These are phyloP conservation scores for Tephrocybe sp. DNA, from an alignment of 768 basidiomycete genomes.

Conservation along the genomic window DNA sequence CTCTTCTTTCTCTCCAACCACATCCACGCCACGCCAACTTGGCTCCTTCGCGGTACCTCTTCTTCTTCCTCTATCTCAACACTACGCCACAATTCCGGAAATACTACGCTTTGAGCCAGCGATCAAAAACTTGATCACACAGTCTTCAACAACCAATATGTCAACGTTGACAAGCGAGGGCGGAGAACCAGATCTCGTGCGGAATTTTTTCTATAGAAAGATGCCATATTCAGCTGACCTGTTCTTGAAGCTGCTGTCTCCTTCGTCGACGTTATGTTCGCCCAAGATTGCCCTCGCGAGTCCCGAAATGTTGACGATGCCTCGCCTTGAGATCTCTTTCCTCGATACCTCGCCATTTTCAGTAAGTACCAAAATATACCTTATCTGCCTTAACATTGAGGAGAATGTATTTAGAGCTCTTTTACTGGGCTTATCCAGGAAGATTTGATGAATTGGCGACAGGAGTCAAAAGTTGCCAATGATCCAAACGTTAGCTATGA, in stretches of 20 bases:
- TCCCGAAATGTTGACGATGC: conserved; percentile 3
- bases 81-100: background rate
- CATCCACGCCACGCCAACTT: too few relatives aligned
- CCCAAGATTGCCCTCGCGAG: background rate
- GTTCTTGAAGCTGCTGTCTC: conserved; percentile 11
- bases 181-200: conserved; percentile 3
- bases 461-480: conserved; percentile 1
- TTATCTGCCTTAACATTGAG: background rate
- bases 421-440: conserved; percentile 16
- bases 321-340: conserved; percentile 14
- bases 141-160: background rate
- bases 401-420: conserved; percentile 4
- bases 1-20: background rate
- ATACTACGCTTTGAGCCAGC: too few relatives aligned
- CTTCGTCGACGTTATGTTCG: conserved; percentile 14
- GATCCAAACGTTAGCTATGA: conserved; percentile 36
- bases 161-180: background rate
- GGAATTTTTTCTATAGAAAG: background rate
- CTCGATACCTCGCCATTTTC: conserved; percentile 16
- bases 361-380: conserved; percentile 1
- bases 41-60: background rate
- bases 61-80: background rate
- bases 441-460: conserved; percentile 1
- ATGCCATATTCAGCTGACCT: background rate
- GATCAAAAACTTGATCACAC: background rate